A percentile compares a stretch with the other conserved stretches of the same genome.
Evolutionary conservation across 192 early-diverging fungal species (phyloP).

Genomic region (Coemansia biformis): DNA sequence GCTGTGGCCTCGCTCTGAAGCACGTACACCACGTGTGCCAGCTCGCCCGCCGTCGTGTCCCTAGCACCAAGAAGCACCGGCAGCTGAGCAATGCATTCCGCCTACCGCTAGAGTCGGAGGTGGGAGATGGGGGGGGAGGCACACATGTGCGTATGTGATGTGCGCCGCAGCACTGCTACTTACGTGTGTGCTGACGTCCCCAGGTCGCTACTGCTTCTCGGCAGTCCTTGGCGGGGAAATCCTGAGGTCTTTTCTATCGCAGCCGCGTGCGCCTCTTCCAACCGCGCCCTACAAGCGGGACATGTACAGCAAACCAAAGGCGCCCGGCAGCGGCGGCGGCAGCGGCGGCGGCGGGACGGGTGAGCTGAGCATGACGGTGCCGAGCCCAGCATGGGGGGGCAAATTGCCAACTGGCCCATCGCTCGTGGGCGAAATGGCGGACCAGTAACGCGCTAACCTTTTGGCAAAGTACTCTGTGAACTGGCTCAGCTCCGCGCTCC

Average conservation of each 20-base stretch:
- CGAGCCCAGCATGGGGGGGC: no score
- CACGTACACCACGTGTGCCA: conserved; percentile 1
- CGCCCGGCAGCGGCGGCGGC: background rate
- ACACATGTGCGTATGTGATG: no score
- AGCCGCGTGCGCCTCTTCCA: conserved; percentile 28
- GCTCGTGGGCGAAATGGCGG: no score
- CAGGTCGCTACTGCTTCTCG: conserved; percentile 1
- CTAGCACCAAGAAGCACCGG: no score
- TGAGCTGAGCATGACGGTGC: no score
- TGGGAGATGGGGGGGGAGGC: no score
- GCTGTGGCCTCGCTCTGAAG: conserved; percentile 27
- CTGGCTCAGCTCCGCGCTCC: conserved; percentile 18
- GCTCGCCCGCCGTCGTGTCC: background rate
- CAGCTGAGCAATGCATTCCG: no score
- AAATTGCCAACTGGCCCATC: no score
- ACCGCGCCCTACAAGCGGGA: conserved; percentile 22
- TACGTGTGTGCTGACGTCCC: background rate
- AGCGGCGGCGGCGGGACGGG: no score
- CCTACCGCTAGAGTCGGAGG: no score
- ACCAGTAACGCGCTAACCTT: conserved; percentile 26
- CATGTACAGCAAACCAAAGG: background rate
- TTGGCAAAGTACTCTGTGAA: conserved; percentile 39
- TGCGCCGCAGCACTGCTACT: no score
- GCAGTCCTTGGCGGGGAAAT: background rate
- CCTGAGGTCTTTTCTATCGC: conserved; percentile 26